Evolutionary conservation across 495 filamentous ascomycete species (phyloP), one percentile per base, ranked within the genome.

Genomic region (Xylaria telfairii): DNA sequence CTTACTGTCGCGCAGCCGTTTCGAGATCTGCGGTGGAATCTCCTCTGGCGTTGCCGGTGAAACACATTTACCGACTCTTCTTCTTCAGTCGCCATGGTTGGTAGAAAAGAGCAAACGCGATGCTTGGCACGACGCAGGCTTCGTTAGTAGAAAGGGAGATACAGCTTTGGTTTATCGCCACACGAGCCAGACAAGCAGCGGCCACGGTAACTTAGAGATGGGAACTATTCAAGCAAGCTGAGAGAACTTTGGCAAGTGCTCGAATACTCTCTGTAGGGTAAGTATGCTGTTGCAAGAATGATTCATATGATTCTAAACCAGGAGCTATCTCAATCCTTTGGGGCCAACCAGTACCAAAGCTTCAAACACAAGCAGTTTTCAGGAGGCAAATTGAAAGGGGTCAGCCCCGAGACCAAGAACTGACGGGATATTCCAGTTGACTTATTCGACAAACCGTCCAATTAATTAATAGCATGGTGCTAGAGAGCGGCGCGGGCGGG

Each of bases 11-110:
- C 68, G 67, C 74, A 78, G 41, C 76, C 75, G 37, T 75, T 78
- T 46, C 74, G 72, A 49, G 76, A 78, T 64, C 76, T 75, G 37
- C 76, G 76, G 57, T 78, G 76, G 53, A 77, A 77, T 68, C 74
- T 75, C 41, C 76, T 73, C 67, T 77, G 77, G 32, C 73, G 75
- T 63, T 79, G 73, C 41, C 75, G 68, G 51, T 75, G 73, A 21
- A 68, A 62, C 59, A 56, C 13, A 34, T 41, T n/a, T 26, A 67
- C 71, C 60, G 75, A 69, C 39, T 70, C 65, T 65, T 53, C 65
- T 65, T 53, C 62, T 68, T 59, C 62, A 54, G 73, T 59, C 39
- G 71, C 63, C 73, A 74, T 77, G 24, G n/a, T 72, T 34, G 63
- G 15, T 30, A 65, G 53, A 67, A 41, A 9, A 28, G 39, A 17